These are phyloP conservation scores for Chytridium lagenaria DNA, from an alignment of 371 early-diverging fungal species.

Conservation along the genomic window DNA sequence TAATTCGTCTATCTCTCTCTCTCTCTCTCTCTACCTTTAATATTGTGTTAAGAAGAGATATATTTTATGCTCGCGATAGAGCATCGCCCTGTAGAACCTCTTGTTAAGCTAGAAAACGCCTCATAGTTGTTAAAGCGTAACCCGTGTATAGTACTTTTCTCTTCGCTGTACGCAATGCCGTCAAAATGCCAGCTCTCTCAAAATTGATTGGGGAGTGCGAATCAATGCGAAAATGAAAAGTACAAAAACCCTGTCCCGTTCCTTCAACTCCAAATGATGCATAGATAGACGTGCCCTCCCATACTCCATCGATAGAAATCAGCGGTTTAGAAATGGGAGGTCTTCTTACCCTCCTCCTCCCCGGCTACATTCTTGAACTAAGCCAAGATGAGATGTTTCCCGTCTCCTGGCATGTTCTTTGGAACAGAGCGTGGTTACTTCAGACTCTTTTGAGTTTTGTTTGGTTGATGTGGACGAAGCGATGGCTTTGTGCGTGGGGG, in stretches of 20 bases:
- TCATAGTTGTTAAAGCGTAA: too few relatives aligned
- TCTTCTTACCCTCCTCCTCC: conserved; percentile 13
- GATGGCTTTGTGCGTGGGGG: background rate
- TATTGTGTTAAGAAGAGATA: too few relatives aligned
- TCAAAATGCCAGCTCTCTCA: background rate
- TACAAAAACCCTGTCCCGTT: too few relatives aligned
- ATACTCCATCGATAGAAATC: background rate
- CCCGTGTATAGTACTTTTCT: too few relatives aligned
- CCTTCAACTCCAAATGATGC: too few relatives aligned
- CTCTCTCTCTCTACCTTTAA: too few relatives aligned
- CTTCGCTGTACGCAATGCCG: background rate
- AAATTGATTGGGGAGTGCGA: too few relatives aligned
- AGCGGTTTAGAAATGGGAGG: background rate
- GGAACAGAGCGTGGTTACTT: background rate
- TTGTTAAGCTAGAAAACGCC: too few relatives aligned
- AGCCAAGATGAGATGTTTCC: background rate
- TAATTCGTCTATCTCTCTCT: too few relatives aligned
- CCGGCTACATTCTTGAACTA: conserved; percentile 8
- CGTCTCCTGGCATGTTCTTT: background rate
- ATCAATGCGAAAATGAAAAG: too few relatives aligned
- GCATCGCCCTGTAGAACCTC: too few relatives aligned
- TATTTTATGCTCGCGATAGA: too few relatives aligned
- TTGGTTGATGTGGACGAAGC: background rate
- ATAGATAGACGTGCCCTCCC: background rate
- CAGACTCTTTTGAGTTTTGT: background rate